Conservation (phyloP, 2,329 filamentous ascomycete genomes). For the Neonectria punicea region DNA sequence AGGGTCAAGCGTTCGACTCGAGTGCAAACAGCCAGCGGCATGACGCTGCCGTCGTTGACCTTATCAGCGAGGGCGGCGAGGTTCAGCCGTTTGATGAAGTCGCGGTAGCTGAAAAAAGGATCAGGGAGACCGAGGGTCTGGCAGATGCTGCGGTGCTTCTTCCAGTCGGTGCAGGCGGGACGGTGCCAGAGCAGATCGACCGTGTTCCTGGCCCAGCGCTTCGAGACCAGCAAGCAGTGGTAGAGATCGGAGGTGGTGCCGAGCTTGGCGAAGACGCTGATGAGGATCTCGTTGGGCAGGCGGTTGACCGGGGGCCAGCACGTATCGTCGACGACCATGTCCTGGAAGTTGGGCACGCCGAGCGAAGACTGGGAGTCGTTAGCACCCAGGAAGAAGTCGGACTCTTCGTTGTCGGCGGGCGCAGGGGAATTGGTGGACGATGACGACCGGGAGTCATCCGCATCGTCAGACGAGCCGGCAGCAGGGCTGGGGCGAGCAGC, state of each 20-base stretch:
- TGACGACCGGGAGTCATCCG: constrained; percentile 66
- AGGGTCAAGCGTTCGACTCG: constrained; percentile 92
- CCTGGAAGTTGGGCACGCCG: constrained; percentile 80
- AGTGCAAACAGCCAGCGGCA: constrained; percentile 85
- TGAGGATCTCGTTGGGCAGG: constrained; percentile 93
- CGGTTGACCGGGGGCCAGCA: constrained; percentile 83
- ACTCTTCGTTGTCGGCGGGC: constrained; percentile 86
- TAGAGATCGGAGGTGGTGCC: constrained; percentile 79
- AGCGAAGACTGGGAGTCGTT: constrained; percentile 96
- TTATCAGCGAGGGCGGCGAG: constrained; percentile 79
- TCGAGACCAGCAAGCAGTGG: constrained; percentile 93
- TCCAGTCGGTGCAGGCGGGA: constrained; percentile 88
- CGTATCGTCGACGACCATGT: constrained; percentile 75
- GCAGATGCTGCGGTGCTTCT: constrained; percentile 83
- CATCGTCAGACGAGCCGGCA: constrained; percentile 47
- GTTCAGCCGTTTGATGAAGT: constrained; percentile 92
- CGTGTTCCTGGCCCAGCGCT: constrained; percentile 90
- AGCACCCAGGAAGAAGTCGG: constrained; percentile 87
- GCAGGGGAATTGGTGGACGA: constrained; percentile 81
- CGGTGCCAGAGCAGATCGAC: constrained; percentile 96
- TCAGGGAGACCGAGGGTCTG: constrained; percentile 75
- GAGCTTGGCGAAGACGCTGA: constrained; percentile 89
- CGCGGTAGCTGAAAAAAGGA: constrained; percentile 89
- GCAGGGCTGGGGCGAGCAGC: constrained; percentile 35
- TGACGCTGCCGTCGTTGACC: constrained; percentile 89